Conservation (phyloP, 139 green algal genomes). For the Tetradesmus obliquus region DNA sequence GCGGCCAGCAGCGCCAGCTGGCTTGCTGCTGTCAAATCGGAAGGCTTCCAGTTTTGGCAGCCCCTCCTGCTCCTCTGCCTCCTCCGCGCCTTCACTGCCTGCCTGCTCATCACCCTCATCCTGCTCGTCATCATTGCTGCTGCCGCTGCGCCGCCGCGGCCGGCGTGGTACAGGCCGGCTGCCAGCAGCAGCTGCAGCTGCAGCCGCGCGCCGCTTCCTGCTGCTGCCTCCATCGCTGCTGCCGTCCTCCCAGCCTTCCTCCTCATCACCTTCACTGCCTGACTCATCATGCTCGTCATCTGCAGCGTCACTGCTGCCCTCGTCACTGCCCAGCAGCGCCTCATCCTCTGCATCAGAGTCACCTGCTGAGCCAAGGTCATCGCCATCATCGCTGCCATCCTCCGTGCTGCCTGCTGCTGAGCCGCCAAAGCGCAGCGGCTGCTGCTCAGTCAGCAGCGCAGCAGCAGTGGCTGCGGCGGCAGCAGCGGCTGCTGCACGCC, state of each 20-base stretch:
- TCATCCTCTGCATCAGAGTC: conserved; percentile 13
- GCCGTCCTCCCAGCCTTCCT: neutral
- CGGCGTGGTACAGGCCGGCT: neutral
- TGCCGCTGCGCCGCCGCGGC: neutral
- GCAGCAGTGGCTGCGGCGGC: conserved; percentile 25
- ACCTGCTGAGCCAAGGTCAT: neutral
- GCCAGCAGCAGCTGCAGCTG: neutral
- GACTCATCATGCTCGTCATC: neutral
- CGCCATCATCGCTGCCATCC: neutral
- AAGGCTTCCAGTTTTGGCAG: neutral
- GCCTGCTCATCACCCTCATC: conserved; percentile 15
- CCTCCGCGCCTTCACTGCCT: neutral
- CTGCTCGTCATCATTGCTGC: neutral
- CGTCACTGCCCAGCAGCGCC: neutral
- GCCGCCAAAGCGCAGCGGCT: neutral
- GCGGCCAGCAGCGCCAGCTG: conserved; percentile 19
- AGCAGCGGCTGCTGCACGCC: conserved; percentile 10
- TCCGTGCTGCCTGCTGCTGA: neutral
- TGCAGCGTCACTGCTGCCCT: conserved; percentile 11
- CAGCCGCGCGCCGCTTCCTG: neutral
- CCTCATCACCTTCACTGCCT: neutral
- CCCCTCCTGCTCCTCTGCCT: neutral
- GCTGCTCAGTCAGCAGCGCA: conserved; percentile 11
- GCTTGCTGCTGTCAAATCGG: neutral
- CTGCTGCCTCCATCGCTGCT: conserved; percentile 10